A percentile compares a stretch with the other conserved stretches of the same genome.
Evolutionary conservation across 139 green algal species (phyloP).

Genomic region (Chlorella sp.): DNA sequence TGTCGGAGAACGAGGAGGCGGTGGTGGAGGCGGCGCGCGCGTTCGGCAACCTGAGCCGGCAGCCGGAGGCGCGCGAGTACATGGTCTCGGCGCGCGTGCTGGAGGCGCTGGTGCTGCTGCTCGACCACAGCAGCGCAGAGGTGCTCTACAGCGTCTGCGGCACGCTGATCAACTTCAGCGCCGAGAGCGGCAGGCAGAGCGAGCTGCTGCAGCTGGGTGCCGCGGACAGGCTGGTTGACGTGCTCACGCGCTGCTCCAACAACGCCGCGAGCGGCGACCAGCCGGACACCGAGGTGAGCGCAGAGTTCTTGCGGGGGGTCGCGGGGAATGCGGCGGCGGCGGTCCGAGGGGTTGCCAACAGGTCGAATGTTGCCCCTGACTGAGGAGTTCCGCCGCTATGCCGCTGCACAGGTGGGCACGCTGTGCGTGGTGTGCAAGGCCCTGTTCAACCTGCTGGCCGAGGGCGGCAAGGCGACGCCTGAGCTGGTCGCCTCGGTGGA

Average conservation of each 20-base stretch:
- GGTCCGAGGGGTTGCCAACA: too few relatives aligned
- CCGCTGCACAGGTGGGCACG: slow-evolving; percentile 24
- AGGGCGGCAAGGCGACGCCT: slow-evolving; percentile 11
- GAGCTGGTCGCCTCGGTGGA: too few relatives aligned
- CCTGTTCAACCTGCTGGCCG: slow-evolving; percentile 34
- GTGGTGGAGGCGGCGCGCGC: slow-evolving; percentile 41
- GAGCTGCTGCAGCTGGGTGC: slow-evolving; percentile 22
- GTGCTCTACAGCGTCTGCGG: slow-evolving; percentile 40
- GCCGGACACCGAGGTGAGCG: too few relatives aligned
- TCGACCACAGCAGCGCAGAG: slow-evolving; percentile 44
- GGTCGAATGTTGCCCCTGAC: too few relatives aligned
- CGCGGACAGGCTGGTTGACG: slow-evolving; percentile 24
- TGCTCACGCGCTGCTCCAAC: slow-evolving; percentile 23
- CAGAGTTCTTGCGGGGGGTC: too few relatives aligned
- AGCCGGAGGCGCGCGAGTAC: slow-evolving; percentile 23
- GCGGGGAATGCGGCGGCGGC: too few relatives aligned
- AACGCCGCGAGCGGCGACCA: too few relatives aligned
- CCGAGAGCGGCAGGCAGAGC: slow-evolving; percentile 7
- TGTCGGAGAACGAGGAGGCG: slow-evolving; percentile 46
- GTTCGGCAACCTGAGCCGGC: slow-evolving; percentile 44
- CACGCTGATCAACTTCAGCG: slow-evolving; percentile 45
- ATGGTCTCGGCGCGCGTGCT: slow-evolving; percentile 31
- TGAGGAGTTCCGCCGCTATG: too few relatives aligned
- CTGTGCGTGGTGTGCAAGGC: slow-evolving; percentile 39
- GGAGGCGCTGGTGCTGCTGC: slow-evolving; percentile 40